Evolutionary conservation across 1,284 basidiomycete genomes (phyloP).

Genomic region (Moesziomyces aphidis): DNA sequence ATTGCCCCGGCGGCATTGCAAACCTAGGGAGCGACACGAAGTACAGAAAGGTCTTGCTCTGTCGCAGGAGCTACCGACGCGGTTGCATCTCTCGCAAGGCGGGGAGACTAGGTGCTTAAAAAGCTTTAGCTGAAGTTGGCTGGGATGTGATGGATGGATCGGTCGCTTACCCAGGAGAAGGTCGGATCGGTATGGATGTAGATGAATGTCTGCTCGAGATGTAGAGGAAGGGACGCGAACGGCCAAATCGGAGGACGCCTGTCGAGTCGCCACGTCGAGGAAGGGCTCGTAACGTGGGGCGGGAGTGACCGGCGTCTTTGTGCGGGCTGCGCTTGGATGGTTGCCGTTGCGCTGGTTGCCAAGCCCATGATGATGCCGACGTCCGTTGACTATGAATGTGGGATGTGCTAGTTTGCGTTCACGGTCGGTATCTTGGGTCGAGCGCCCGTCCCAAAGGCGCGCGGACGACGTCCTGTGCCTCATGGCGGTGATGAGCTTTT

Average conservation of each 20-base stretch:
- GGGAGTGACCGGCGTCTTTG: neutral
- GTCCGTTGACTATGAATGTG: too few relatives aligned
- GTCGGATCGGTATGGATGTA: slow-evolving; percentile 4
- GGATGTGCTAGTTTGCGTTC: too few relatives aligned
- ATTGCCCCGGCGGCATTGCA: neutral
- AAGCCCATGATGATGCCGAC: too few relatives aligned
- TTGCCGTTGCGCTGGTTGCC: neutral
- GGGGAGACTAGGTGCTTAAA: slow-evolving; percentile 2
- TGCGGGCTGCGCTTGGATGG: neutral
- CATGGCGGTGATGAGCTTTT: too few relatives aligned
- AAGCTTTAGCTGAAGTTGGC: neutral
- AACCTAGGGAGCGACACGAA: neutral
- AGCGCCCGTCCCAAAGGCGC: too few relatives aligned
- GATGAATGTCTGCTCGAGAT: slow-evolving; percentile 1
- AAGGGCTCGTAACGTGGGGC: slow-evolving; percentile 1
- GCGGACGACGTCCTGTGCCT: too few relatives aligned
- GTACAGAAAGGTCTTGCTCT: slow-evolving; percentile 4
- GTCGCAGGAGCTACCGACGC: slow-evolving; percentile 4
- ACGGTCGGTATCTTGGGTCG: too few relatives aligned
- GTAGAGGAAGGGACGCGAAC: neutral
- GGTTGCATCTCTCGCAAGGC: slow-evolving; percentile 1
- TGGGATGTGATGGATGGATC: neutral
- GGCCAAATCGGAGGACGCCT: slow-evolving; percentile 1
- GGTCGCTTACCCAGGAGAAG: slow-evolving; percentile 12
- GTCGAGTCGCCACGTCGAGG: slow-evolving; percentile 8